Percentiles rank a stretch among this genome's conserved stretches.
phyloP scores from a whole-genome alignment of 345 rosid genomes.

The Corymbia maculata region DNA sequence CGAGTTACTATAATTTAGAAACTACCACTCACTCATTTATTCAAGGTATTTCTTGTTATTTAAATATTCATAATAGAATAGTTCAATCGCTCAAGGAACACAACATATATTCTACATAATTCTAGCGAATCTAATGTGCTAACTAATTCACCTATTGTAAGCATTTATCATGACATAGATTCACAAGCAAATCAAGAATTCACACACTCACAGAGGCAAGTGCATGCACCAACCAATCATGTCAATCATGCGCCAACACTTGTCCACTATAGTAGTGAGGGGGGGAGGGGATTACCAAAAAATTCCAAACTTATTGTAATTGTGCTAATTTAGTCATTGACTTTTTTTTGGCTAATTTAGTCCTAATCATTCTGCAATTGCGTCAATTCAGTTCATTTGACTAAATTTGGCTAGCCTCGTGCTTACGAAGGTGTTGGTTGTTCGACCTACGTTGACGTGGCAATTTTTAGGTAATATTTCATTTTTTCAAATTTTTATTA shows the following conservation, averaged over 20 bases:
- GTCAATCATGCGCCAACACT: background rate
- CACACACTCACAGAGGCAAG: background rate
- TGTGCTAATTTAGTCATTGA: no score
- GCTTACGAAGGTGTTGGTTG: no score
- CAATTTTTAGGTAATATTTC: no score
- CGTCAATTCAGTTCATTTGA: no score
- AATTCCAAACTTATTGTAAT: no score
- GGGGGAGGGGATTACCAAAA: no score
- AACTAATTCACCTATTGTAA: background rate
- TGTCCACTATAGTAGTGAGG: background rate
- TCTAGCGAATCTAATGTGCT: background rate
- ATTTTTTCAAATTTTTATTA: no score
- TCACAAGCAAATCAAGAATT: background rate
- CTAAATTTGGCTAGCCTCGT: no score
- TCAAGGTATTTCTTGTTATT: background rate
- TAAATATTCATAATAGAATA: background rate
- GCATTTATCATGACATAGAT: background rate
- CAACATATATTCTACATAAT: background rate
- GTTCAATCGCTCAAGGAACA: background rate
- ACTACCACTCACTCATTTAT: background rate
- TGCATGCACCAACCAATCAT: background rate
- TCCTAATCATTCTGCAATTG: no score
- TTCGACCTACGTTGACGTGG: no score
- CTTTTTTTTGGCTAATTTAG: no score
- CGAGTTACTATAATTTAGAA: background rate